Conservation (phyloP, 768 basidiomycete species). For the Dacryopinax spathularia region DNA sequence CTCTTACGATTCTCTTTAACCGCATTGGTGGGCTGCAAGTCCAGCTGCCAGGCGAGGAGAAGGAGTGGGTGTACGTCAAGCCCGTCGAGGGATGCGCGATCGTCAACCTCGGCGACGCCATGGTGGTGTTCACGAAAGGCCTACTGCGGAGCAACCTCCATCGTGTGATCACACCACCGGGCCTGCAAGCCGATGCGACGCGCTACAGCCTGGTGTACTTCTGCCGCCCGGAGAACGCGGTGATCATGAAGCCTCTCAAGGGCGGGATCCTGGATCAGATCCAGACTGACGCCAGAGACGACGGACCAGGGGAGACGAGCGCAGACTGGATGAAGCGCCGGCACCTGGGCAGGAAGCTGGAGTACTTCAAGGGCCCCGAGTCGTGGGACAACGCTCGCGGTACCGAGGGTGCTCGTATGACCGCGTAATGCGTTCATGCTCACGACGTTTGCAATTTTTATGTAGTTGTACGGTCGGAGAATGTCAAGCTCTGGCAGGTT, state of each 20-base stretch:
- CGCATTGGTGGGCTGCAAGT: slow-evolving; percentile 1
- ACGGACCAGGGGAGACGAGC: background rate
- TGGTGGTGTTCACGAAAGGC: slow-evolving; percentile 48
- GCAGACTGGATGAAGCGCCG: background rate
- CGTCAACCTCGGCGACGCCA: slow-evolving; percentile 49
- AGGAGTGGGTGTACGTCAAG: slow-evolving; percentile 17
- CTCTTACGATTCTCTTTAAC: background rate
- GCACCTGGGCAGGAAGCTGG: background rate
- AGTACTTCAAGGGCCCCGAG: slow-evolving; percentile 1
- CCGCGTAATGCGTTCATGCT: background rate
- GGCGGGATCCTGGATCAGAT: background rate
- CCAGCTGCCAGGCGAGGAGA: background rate
- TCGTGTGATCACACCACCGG: slow-evolving; percentile 42
- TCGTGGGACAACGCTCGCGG: background rate
- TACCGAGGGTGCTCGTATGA: background rate
- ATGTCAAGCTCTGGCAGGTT: background rate
- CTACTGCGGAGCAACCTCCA: slow-evolving; percentile 51
- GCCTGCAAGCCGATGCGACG: slow-evolving; percentile 36
- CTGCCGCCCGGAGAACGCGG: slow-evolving; percentile 43
- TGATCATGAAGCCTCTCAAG: slow-evolving; percentile 35
- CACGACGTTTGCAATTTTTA: too few species aligned
- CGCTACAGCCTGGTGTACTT: slow-evolving; percentile 61
- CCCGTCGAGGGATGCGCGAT: slow-evolving; percentile 44
- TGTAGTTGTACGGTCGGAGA: background rate
- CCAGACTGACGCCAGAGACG: background rate